A percentile compares a stretch with the other conserved stretches of the same genome.
These are phyloP conservation scores for Ceratocystis colombiana DNA, from an alignment of 2,329 filamentous ascomycete species.

Conservation along the genomic window DNA sequence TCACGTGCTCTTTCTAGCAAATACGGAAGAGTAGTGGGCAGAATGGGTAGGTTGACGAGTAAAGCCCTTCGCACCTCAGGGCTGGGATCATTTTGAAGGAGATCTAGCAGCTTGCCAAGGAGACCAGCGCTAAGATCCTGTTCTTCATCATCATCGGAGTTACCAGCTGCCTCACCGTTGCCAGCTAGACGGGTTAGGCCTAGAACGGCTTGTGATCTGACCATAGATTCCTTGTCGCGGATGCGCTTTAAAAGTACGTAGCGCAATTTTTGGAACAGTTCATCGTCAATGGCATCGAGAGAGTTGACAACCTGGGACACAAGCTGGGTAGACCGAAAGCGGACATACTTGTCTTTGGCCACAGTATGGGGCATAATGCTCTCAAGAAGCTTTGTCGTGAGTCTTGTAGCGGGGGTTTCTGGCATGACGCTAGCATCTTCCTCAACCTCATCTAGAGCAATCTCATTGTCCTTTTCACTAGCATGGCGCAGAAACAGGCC, in stretches of 20 bases:
- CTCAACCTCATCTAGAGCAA: slow-evolving; percentile 53
- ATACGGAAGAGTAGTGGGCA: slow-evolving; percentile 70
- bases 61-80: slow-evolving; percentile 85
- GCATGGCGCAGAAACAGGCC: slow-evolving; percentile 73
- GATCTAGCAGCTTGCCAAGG: slow-evolving; percentile 72
- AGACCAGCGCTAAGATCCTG: slow-evolving; percentile 57
- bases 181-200: slow-evolving; percentile 78
- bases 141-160: slow-evolving; percentile 61
- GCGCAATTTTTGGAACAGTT: slow-evolving; percentile 73
- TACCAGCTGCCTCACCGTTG: slow-evolving; percentile 60
- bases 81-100: slow-evolving; percentile 86
- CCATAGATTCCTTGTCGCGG: slow-evolving; percentile 85
- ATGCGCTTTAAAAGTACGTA: slow-evolving; percentile 73
- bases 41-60: slow-evolving; percentile 79
- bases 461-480: slow-evolving; percentile 59
- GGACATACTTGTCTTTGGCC: slow-evolving; percentile 84
- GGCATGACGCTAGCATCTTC: slow-evolving; percentile 60
- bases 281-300: slow-evolving; percentile 82
- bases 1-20: slow-evolving; percentile 86
- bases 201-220: slow-evolving; percentile 83
- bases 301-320: slow-evolving; percentile 88
- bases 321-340: slow-evolving; percentile 82
- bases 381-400: slow-evolving; percentile 64
- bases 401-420: slow-evolving; percentile 73
- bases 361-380: slow-evolving; percentile 64